Evolutionary conservation across 2,329 filamentous ascomycete species (phyloP), one percentile per base, ranked within the genome.

Genomic region (Fusarium sp.): DNA sequence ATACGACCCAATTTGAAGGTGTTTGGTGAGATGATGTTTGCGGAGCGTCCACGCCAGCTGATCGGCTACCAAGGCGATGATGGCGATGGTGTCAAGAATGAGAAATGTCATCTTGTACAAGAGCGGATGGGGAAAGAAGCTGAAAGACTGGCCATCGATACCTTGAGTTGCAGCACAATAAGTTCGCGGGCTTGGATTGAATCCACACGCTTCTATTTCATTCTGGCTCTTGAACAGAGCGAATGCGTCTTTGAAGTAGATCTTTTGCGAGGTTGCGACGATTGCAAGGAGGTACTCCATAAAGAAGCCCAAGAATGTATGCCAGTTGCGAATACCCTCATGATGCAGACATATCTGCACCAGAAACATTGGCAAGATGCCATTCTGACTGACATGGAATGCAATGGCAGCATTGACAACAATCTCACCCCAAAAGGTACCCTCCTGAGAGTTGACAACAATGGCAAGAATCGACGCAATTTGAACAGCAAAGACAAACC

Each of bases 391-490:
- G 45, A 82, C 75, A 56, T 82, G 80, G 41, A 78, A 82, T 7
- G 80, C 80, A 33, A 81, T 76, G 18, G 80, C 80, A 33, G 77
- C 80, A 55, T 82, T 82, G 54, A 81, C 76, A 7, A 82, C 72
- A 42, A 82, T 81, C 50, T 82, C 80, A 20, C 80, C 80, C 80
- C 80, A 82, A 46, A 81, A 82, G 3, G 79, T 78, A 42, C 80
- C 80, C 50, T 82, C 80, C 32, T 81, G 80, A 5, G 80, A 82
- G 60, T 81, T 82, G 70, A 82, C 80, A 30, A 81, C 80, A 32
- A 82, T 81, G 62, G 80, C 80, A 53, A 82, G 80, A 69, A 82
- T 81, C 13, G 80, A 81, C 12, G 80, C 80, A 58, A 82, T 81
- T 63, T 82, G 80, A 37, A 82, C 75, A 32, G 80, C 80, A 66